Evolutionary conservation across 2,329 filamentous ascomycete species (phyloP), one percentile per base, ranked within the genome.

Genomic region (Triangularia verruculosa): DNA sequence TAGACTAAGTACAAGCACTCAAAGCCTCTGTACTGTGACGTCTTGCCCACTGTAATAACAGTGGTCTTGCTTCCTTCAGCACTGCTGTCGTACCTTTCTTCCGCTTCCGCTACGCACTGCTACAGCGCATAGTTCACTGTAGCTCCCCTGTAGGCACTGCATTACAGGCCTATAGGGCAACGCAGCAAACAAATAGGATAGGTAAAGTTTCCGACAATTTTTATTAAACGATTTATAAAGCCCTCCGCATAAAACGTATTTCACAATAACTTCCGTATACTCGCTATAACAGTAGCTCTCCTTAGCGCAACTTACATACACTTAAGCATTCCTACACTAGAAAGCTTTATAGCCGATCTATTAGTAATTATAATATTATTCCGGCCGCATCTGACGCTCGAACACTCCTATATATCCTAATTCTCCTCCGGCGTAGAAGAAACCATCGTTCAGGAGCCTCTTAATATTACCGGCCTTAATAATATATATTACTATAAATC

Each of bases 361-460:
- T 17, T 52, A 17, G n/a, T 17, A 52, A 11, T 24, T 52, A 17
- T 52, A 52, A 17, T 17, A 52, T 17, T 52, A 17, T 9, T 22
- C 24, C 24, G 47, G 47, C 17, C 47, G 27, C 5, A 28, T 28
- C 27, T 43, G 47, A 27, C 39, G 58, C 25, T 39, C 27, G 9
- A 52, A 60, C 25, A 60, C 47, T 4, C 24, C 22, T 17, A 27
- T 60, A n/a, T 60, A 60, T 24, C 39, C 58, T 17, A n/a, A 60
- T 34, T 60, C 58, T 25, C 58, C 47, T 7, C 25, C 47, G 20
- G 52, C 8, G 27, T 60, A 17, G 43, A 54, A 60, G 58, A 52
- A 60, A 5, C 32, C 22, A 4, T 27, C 24, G 32, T 60, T 47
- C 32, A 54, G 24, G 28, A 60, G 58, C 22, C 58, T 39, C 30